These are phyloP conservation scores for Nephromyces sp. DNA, from an alignment of 169 alveolate genomes.

Conservation along the genomic window DNA sequence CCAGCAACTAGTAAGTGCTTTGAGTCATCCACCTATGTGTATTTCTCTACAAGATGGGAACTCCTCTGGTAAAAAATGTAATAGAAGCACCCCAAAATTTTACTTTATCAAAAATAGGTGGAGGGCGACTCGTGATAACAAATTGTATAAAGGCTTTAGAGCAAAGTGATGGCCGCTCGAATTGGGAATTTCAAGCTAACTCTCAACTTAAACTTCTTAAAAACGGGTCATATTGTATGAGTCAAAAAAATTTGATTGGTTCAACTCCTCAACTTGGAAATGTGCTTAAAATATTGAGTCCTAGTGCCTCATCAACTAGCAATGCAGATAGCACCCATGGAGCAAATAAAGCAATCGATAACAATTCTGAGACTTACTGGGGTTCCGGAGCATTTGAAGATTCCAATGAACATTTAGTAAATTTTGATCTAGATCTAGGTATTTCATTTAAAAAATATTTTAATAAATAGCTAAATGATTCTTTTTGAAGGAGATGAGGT, in stretches of 20 bases:
- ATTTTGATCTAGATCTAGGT: constrained; percentile 56
- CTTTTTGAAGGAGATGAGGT: constrained; percentile 20
- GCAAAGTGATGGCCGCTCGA: constrained; percentile 61
- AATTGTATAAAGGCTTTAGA: constrained; percentile 61
- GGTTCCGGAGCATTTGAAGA: constrained; percentile 68
- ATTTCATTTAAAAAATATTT: background rate
- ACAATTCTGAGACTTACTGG: constrained; percentile 73
- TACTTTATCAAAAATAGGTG: constrained; percentile 3
- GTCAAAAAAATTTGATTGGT: constrained; percentile 57
- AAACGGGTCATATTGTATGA: constrained; percentile 59
- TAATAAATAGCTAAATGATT: background rate
- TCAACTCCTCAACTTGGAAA: constrained; percentile 65
- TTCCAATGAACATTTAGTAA: constrained; percentile 45
- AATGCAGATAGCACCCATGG: constrained; percentile 43
- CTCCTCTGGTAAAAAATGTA: background rate
- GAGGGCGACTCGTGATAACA: constrained; percentile 43
- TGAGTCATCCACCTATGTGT: constrained; percentile 49
- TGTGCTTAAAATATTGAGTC: constrained; percentile 38
- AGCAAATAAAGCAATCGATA: constrained; percentile 61
- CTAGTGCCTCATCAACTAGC: constrained; percentile 41
- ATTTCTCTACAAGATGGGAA: constrained; percentile 45
- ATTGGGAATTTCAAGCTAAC: constrained; percentile 68
- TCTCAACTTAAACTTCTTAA: constrained; percentile 62
- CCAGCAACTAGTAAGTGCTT: constrained; percentile 40
- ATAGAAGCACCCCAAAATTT: background rate